Evolutionary conservation across 2,329 filamentous ascomycete genomes (phyloP).

Genomic region (Epichloe baconii): DNA sequence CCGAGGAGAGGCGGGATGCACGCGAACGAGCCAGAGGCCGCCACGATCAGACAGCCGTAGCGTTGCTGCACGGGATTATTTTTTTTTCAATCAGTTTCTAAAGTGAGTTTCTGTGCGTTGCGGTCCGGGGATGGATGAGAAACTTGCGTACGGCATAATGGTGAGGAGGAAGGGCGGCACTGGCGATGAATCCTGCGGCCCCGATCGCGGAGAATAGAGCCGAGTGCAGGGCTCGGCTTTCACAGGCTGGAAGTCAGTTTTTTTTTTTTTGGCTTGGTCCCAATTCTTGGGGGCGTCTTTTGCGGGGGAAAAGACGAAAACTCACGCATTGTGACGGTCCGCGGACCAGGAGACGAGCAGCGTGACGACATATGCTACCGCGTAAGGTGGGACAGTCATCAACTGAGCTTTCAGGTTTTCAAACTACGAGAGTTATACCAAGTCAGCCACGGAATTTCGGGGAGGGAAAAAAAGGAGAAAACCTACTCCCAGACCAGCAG

Average conservation of each 20-base stretch:
- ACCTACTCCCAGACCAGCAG: slow-evolving; percentile 30
- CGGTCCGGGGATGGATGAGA: too few species aligned
- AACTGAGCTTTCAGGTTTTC: slow-evolving; percentile 44
- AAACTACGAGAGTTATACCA: slow-evolving; percentile 15
- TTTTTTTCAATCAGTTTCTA: too few species aligned
- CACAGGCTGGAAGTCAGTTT: too few species aligned
- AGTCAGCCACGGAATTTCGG: background rate
- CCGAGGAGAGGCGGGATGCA: slow-evolving; percentile 57
- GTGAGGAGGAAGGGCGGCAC: slow-evolving; percentile 44
- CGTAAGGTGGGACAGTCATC: slow-evolving; percentile 55
- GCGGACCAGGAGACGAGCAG: slow-evolving; percentile 42
- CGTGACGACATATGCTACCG: slow-evolving; percentile 35
- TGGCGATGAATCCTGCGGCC: slow-evolving; percentile 41
- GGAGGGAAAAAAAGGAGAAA: background rate
- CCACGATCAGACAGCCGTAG: slow-evolving; percentile 60
- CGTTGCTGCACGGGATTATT: slow-evolving; percentile 35
- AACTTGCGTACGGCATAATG: slow-evolving; percentile 23
- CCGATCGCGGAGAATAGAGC: slow-evolving; percentile 30
- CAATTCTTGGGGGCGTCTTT: too few species aligned
- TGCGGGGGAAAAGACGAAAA: background rate
- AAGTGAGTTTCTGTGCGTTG: too few species aligned
- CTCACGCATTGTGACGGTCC: slow-evolving; percentile 42
- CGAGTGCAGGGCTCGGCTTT: slow-evolving; percentile 27
- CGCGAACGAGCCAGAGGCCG: slow-evolving; percentile 51
- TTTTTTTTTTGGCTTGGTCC: too few species aligned